Percentiles rank a stretch among this genome's conserved stretches.
These are phyloP conservation scores for Cyclotella choctawhatcheeana DNA, from an alignment of 108 stramenopile species.

Conservation along the genomic window DNA sequence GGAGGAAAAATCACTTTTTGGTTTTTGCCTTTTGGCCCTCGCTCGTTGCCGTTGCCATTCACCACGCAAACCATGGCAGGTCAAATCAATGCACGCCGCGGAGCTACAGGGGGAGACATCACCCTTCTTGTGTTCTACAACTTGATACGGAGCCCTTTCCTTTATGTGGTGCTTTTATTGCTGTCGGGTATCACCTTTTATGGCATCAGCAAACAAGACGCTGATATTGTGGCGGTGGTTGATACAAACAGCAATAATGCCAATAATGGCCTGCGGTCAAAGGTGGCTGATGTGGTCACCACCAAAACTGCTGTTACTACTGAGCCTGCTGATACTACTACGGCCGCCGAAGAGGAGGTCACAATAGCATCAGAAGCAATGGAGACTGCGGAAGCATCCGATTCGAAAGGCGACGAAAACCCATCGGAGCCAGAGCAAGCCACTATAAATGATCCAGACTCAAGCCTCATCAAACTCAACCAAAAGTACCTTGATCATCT, in stretches of 20 bases:
- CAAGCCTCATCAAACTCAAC: constrained; percentile 10
- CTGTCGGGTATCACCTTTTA: neutral
- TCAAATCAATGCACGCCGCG: neutral
- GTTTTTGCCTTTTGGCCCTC: neutral
- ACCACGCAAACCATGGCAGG: neutral
- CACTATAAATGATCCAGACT: neutral
- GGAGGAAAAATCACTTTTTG: too few relatives aligned
- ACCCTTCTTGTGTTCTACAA: neutral
- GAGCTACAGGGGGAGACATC: neutral
- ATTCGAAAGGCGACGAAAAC: neutral
- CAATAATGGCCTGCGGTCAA: neutral
- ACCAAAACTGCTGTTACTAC: neutral
- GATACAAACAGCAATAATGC: neutral
- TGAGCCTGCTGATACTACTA: too few relatives aligned
- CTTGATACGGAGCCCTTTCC: neutral
- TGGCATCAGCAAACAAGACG: neutral
- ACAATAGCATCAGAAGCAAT: neutral
- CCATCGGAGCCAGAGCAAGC: neutral
- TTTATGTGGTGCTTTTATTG: neutral
- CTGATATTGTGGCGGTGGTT: neutral
- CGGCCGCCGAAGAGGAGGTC: too few relatives aligned
- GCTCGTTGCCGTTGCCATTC: neutral
- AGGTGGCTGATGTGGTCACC: neutral
- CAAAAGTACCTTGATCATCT: constrained; percentile 16
- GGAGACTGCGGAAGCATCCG: neutral